These are phyloP conservation scores for Huntiella abstrusa DNA, from an alignment of 2,329 filamentous ascomycete species.

Conservation along the genomic window DNA sequence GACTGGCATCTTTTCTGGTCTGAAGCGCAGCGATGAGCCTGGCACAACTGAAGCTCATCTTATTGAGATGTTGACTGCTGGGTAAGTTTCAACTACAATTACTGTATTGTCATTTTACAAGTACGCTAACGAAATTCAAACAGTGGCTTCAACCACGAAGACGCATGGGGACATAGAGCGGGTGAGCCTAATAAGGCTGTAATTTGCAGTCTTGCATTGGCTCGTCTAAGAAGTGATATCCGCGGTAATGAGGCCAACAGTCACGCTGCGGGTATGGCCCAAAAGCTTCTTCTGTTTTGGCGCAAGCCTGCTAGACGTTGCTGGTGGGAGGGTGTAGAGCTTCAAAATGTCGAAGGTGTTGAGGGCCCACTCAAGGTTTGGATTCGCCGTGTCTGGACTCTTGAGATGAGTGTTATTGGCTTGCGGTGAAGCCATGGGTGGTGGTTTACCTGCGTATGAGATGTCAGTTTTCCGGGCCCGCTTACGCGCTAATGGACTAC, in stretches of 20 bases:
- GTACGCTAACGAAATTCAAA: slow-evolving; percentile 11
- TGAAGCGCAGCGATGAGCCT: slow-evolving; percentile 86
- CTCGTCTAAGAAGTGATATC: slow-evolving; percentile 81
- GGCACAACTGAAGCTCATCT: slow-evolving; percentile 95
- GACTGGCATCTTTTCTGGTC: slow-evolving; percentile 85
- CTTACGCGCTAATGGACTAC: no score
- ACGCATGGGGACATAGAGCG: slow-evolving; percentile 90
- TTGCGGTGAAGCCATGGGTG: slow-evolving; percentile 33
- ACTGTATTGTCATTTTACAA: not conserved
- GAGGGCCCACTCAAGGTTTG: slow-evolving; percentile 89
- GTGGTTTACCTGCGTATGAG: no score
- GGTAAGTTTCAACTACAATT: slow-evolving; percentile 37
- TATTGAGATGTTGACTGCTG: slow-evolving; percentile 97
- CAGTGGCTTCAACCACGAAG: slow-evolving; percentile 92
- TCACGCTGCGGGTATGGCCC: slow-evolving; percentile 88
- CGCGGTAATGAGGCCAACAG: slow-evolving; percentile 56
- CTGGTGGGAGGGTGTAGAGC: slow-evolving; percentile 97
- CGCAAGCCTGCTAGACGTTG: slow-evolving; percentile 87
- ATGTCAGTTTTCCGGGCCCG: no score
- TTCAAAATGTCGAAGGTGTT: slow-evolving; percentile 75
- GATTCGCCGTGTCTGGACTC: slow-evolving; percentile 94
- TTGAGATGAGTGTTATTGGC: slow-evolving; percentile 93
- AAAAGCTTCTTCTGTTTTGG: slow-evolving; percentile 96
- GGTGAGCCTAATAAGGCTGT: slow-evolving; percentile 96
- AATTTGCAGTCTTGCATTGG: slow-evolving; percentile 87